A percentile compares a stretch with the other conserved stretches of the same genome.
Conservation (phyloP, 2,329 filamentous ascomycete species). For the Annulohypoxylon truncatum region DNA sequence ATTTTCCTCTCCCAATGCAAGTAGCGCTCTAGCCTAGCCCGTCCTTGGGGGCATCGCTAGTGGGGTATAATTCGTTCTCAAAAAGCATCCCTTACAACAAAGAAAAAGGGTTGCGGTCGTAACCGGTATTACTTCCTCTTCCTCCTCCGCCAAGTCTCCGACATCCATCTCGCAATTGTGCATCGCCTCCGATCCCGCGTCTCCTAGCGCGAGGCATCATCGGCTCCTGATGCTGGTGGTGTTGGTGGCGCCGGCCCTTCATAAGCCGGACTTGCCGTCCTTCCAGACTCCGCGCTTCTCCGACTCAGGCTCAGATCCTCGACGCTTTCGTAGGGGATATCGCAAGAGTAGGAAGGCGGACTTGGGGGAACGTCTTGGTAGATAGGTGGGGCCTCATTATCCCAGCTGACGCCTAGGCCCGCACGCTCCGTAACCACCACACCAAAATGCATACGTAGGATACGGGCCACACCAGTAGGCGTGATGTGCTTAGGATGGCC, state of each 20-base stretch:
- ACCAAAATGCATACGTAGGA: slow-evolving; percentile 91
- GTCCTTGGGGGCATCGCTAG: slow-evolving; percentile 14
- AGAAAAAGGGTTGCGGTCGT: not conserved
- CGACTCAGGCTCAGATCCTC: slow-evolving; percentile 31
- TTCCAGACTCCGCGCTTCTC: slow-evolving; percentile 15
- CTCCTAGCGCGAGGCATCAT: slow-evolving; percentile 21
- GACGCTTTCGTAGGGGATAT: slow-evolving; percentile 34
- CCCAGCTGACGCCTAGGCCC: slow-evolving; percentile 94
- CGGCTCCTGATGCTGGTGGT: not conserved
- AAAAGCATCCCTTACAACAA: not conserved
- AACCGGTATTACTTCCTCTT: slow-evolving; percentile 14
- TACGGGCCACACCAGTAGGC: slow-evolving; percentile 89
- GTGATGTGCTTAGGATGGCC: slow-evolving; percentile 76
- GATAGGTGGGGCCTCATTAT: slow-evolving; percentile 92
- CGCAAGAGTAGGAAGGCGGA: slow-evolving; percentile 74
- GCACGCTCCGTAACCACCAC: slow-evolving; percentile 83
- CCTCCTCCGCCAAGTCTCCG: not conserved
- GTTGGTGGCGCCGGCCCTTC: slow-evolving; percentile 16
- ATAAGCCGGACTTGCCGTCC: slow-evolving; percentile 29
- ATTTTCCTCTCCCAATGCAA: slow-evolving; percentile 15
- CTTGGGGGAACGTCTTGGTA: slow-evolving; percentile 93
- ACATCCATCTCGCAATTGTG: not conserved
- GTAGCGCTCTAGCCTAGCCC: slow-evolving; percentile 1
- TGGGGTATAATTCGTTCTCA: slow-evolving; percentile 32
- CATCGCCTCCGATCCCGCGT: slow-evolving; percentile 2